Base-by-base conservation (phyloP, 2,329 filamentous ascomycete genomes). In the Ophiocordyceps camponoti-leonardi region DNA sequence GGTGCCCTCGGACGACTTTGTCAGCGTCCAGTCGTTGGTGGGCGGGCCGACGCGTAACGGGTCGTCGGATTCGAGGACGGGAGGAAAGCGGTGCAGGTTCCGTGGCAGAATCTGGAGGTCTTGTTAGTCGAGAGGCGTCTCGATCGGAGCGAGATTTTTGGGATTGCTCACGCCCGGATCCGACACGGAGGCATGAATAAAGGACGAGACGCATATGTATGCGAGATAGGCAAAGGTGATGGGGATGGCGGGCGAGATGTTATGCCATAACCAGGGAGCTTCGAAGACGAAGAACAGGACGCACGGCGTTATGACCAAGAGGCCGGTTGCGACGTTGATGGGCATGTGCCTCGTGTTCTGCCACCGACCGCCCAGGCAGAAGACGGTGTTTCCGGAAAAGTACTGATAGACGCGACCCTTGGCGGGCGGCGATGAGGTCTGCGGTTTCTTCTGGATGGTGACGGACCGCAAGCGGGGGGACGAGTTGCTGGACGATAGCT, bases 1-100 rank as follows among this genome's bases (percentile, higher is more conserved):
- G 11, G 77, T 69, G 39, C 69, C 78, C 48, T 81, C 81, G 35
- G 82, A 77, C 11, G 86, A 85, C 56, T 88, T 84, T 53, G 96
- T 84, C 67, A 94, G 77, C 8, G 85, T 83, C 92, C 92, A 98
- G 61, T 94, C 87, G 44, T 86, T 96, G 7, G 83, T 92, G 1
- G 87, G 79, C 18, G 88, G 90, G 1, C 84, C 86, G 41, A 93
- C 65, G 33, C 78, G 75, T 37, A 95, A 68, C 6, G 87, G 86
- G 58, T 96, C 88, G 35, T 88, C 82, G 52, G 83, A 73, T 43
- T 81, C 77, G 54, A 81, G 76, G 23, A 74, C 62, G 1, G 83
- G 79, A n/a, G 88, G 87, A 58, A 94, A 87, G 41, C 78, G 81
- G 57, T 98, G 90, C 35, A 95, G 67, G 59, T 96, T 94, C 51